These are phyloP conservation scores for Aspergillus panamensis DNA, from an alignment of 495 filamentous ascomycete genomes.

Conservation along the genomic window DNA sequence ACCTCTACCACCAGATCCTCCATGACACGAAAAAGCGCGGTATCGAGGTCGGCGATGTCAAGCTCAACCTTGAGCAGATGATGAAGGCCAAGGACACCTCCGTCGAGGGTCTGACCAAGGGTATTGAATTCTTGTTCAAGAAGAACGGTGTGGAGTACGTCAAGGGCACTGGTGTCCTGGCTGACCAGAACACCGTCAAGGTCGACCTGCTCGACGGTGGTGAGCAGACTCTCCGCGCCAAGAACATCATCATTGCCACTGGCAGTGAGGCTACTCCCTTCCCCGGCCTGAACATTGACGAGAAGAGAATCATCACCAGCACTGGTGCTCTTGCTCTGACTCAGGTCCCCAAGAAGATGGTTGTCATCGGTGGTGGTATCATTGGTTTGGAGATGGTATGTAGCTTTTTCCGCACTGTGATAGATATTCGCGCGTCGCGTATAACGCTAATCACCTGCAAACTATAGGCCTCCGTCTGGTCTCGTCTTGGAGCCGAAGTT, in stretches of 20 bases:
- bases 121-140: slow-evolving; percentile 96
- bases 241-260: slow-evolving; percentile 98
- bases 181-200: slow-evolving; percentile 86
- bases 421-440: not conserved
- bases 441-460: slow-evolving; percentile 11
- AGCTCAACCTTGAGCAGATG: slow-evolving; percentile 90
- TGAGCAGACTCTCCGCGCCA: slow-evolving; percentile 76
- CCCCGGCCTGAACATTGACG: slow-evolving; percentile 91
- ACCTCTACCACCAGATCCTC: slow-evolving; percentile 94
- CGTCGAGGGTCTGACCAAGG: slow-evolving; percentile 87
- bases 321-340: slow-evolving; percentile 87
- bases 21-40: slow-evolving; percentile 97
- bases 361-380: slow-evolving; percentile 97
- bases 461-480: slow-evolving; percentile 82
- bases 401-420: not conserved
- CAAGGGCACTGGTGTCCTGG: slow-evolving; percentile 85
- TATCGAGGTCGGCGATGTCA: slow-evolving; percentile 94
- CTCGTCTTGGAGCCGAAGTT: slow-evolving; percentile 84
- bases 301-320: slow-evolving; percentile 94
- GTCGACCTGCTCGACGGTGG: slow-evolving; percentile 87
- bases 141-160: slow-evolving; percentile 98
- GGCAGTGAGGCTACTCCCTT: slow-evolving; percentile 93
- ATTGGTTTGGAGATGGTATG: slow-evolving; percentile 96
- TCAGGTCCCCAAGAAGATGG: slow-evolving; percentile 94
- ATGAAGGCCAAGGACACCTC: slow-evolving; percentile 97